phyloP scores from a whole-genome alignment of 148 eudicot species.

The Fagopyrum homotropicum region DNA sequence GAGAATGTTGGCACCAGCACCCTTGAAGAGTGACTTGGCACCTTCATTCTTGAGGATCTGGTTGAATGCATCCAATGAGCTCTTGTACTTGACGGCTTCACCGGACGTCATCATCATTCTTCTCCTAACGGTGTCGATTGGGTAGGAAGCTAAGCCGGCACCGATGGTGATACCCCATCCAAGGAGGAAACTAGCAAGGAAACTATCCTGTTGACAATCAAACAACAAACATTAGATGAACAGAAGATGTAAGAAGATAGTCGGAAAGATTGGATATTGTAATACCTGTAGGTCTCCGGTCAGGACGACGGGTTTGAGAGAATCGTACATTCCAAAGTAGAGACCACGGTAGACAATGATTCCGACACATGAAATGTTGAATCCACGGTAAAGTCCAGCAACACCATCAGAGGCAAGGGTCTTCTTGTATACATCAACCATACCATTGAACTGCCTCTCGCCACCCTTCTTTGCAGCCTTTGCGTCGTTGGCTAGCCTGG shows the following conservation, averaged over 20 bases:
- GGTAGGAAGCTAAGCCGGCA: constrained; percentile 16
- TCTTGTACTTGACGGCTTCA: constrained; percentile 19
- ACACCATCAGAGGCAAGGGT: constrained; percentile 20
- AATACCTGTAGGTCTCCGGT: constrained; percentile 2
- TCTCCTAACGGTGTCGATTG: constrained; percentile 12
- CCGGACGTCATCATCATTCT: constrained; percentile 33
- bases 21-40: constrained; percentile 8
- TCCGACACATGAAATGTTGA: constrained; percentile 11
- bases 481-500: not conserved
- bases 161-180: constrained; percentile 6
- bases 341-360: not conserved
- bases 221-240: not conserved
- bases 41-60: constrained; percentile 15
- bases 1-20: constrained; percentile 8
- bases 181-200: not conserved
- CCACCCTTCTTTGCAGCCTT: constrained; percentile 7
- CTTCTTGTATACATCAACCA: constrained; percentile 21
- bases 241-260: no score
- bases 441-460: constrained; percentile 19
- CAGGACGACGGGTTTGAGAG: not conserved
- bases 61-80: constrained; percentile 14
- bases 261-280: no score
- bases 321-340: not conserved
- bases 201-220: not conserved
- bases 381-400: constrained; percentile 26